phyloP scores from a whole-genome alignment of 1,284 basidiomycete species.

The Ganoderma meredithae region DNA sequence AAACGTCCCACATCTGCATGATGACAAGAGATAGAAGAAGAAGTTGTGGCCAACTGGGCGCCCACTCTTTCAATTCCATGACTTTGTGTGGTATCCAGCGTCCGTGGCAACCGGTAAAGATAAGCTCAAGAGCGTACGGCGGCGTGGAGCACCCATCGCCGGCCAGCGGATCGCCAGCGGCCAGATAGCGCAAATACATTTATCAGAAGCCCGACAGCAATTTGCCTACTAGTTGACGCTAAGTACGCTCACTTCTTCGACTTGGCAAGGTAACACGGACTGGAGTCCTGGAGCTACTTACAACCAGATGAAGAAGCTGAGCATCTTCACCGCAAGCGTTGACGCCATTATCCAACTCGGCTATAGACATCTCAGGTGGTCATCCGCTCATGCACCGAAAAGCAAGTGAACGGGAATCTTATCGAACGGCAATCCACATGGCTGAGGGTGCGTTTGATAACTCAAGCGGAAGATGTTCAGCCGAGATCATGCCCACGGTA shows the following conservation, averaged over 20 bases:
- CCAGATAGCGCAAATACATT: slow-evolving; percentile 3
- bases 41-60: not conserved
- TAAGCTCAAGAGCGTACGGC: not conserved
- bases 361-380: not conserved
- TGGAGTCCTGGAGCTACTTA: not conserved
- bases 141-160: not conserved
- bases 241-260: not conserved
- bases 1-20: not conserved
- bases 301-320: not conserved
- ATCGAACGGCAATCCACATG: too few species aligned
- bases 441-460: not conserved
- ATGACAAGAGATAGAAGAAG: not conserved
- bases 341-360: not conserved
- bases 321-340: not conserved
- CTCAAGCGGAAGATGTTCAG: not conserved
- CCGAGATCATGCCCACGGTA: not conserved
- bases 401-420: too few species aligned
- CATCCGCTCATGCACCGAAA: too few species aligned
- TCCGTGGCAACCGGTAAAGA: not conserved
- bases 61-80: not conserved
- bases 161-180: not conserved
- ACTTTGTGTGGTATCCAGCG: not conserved
- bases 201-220: not conserved
- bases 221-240: too few species aligned
- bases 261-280: not conserved